Base-by-base conservation (phyloP, 2,329 filamentous ascomycete species). In the Dothistroma septosporum region DNA sequence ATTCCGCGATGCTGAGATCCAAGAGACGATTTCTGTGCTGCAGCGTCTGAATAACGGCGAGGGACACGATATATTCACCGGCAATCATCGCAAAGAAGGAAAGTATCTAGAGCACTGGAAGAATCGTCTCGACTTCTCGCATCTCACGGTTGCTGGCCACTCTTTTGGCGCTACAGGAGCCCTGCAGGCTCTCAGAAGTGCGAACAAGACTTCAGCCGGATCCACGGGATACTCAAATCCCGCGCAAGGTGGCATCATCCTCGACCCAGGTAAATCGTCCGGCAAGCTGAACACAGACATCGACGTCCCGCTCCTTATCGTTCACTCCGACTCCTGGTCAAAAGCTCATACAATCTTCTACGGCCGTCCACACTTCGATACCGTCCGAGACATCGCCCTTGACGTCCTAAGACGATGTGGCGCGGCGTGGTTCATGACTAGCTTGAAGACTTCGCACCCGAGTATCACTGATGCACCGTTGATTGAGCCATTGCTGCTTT, bases 291-390 rank as follows among this genome's bases (percentile, higher is more conserved):
- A 87, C 72, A 69, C 76, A 53, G 77, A 85, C 37, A 78, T 87
- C 59, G 67, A 76, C 24, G 81, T 85, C 0, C 85, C 86, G 1
- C 69, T 86, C 1, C 74, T 87, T 52, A 77, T 88, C 32, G 75
- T 87, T 41, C 84, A 88, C 73, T 87, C 84, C 57, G 80, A 84
- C 63, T 82, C 85, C 7, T 88, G 86, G 86, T 87, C 84, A 47
- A 78, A 77, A 49, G 74, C 76, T 11, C 72, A 75, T 60, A 81
- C 78, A 41, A 67, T 84, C 54, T 88, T 88, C 73, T 85, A 83
- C 67, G 84, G 82, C 8, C 79, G 84, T 4, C 80, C 84, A 35
- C 86, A 88, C 70, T 88, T 87, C 60, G 82, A 85, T 53, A 82
- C 83, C 0, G 85, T 88, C 7, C 78, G 77, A 57, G 80, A 82